Evolutionary conservation across 106 monocot species (phyloP).

Genomic region (Hemerocallis citrina): DNA sequence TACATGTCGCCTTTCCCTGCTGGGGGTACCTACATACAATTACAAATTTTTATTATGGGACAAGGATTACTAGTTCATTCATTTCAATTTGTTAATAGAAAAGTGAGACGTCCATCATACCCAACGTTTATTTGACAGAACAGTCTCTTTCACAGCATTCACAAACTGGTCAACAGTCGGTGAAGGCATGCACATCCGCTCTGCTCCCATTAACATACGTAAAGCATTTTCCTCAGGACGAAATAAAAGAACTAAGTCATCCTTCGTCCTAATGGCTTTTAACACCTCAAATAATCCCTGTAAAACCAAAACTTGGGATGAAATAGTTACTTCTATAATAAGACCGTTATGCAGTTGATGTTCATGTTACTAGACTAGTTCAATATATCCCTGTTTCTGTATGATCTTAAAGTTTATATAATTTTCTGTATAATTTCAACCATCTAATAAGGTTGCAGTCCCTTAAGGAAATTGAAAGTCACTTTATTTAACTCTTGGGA

Average conservation of each 20-base stretch:
- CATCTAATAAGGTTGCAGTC: background rate
- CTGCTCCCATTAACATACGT: conserved; percentile 73
- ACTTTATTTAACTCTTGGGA: background rate
- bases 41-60: background rate
- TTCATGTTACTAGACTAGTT: background rate
- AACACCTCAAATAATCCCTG: conserved; percentile 71
- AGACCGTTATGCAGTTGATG: background rate
- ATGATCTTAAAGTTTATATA: background rate
- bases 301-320: background rate
- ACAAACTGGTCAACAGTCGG: conserved; percentile 82
- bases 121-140: conserved; percentile 88
- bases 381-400: no score
- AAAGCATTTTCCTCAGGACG: conserved; percentile 87
- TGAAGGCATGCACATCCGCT: conserved; percentile 90
- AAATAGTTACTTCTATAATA: background rate
- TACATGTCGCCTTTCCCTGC: conserved; percentile 86
- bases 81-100: background rate
- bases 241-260: conserved; percentile 73
- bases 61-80: background rate
- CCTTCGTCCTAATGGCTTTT: conserved; percentile 59
- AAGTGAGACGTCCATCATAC: conserved; percentile 21
- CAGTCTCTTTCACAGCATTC: conserved; percentile 75
- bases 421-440: background rate
- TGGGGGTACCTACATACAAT: conserved; percentile 76
- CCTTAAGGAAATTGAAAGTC: background rate